A percentile compares a stretch with the other conserved stretches of the same genome.
phyloP scores from a whole-genome alignment of 1,139 yeast species.

The Scheffersomyces titani region DNA sequence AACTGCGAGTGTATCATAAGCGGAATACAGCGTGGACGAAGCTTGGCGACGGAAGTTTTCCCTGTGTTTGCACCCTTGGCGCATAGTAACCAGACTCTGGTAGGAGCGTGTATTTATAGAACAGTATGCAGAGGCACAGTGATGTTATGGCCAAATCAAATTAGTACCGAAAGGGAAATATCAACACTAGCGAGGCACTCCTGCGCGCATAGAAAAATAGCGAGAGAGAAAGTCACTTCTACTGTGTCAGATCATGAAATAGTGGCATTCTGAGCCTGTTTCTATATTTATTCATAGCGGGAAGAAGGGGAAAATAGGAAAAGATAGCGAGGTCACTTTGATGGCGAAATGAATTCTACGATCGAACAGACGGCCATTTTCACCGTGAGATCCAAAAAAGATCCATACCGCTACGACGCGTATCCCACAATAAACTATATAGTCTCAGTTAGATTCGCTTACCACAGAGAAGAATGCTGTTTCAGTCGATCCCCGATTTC shows the following conservation, averaged over 20 bases:
- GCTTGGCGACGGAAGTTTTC: neutral
- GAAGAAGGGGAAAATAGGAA: neutral
- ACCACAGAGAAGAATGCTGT: neutral
- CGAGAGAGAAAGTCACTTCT: neutral
- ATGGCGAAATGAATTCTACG: no score
- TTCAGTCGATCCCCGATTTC: neutral
- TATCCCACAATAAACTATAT: neutral
- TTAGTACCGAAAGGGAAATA: neutral
- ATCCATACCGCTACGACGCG: neutral
- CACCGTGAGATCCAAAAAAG: neutral
- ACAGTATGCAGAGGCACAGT: neutral
- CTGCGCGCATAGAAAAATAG: neutral
- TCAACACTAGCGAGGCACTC: neutral
- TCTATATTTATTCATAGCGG: neutral
- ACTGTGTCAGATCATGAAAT: neutral
- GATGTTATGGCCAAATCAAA: neutral
- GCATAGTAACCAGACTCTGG: neutral
- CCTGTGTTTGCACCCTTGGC: neutral
- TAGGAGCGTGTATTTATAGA: neutral
- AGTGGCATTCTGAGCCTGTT: neutral
- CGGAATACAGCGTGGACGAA: no score
- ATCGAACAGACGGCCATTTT: no score
- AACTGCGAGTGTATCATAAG: no score
- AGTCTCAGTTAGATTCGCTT: neutral
- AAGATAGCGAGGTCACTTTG: neutral